Evolutionary conservation across 495 filamentous ascomycete genomes (phyloP), one percentile per base, ranked within the genome.

Genomic region (Platismatia glauca): DNA sequence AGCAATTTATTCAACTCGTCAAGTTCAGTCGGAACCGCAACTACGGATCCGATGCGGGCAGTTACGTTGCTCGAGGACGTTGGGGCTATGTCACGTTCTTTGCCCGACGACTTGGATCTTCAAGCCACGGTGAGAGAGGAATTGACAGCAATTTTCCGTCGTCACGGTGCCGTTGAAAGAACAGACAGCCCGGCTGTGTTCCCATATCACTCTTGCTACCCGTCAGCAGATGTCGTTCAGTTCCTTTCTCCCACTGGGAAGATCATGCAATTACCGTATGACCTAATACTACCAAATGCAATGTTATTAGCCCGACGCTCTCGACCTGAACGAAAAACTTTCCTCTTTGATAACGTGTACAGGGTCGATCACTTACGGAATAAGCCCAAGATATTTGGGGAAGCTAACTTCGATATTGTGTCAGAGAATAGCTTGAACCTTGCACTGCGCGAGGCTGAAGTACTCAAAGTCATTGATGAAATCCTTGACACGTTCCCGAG

Each of bases 321-420:
- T 52, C 75, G 84, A 5, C 78, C 85, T 0, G 75, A 86, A 34
- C 83, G 87, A 61, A 90, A 88, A 65, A 91, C 90, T 0, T 98
- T 89, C 72, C 83, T 90, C 0, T 96, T 98, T 68, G 92, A 91
- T 15, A 89, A 82, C 29, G 91, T 97, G 20, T 98, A 91, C 71
- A 82, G 95, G 55, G 90, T 95, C 56, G 84, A 82, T 37, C 81
- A 80, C 39, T 85, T 86, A 60, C 90, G 89, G 7, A 84, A 85
- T 29, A 86, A 95, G 68, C 95, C 94, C 33, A 82, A 82, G 66
- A 88, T 86, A 59, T 87, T 89, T 72, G 86, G 87, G 50, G 95
- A 97, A 70, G 91, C 92, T 9, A 94, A 97, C 69, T 97, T 96
- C 72, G 95, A 98, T 76, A 91, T 98, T 66, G 80, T 94, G 20